Evolutionary conservation across 1,284 basidiomycete species (phyloP), one percentile per base, ranked within the genome.

Genomic region (Agaricales sp.): DNA sequence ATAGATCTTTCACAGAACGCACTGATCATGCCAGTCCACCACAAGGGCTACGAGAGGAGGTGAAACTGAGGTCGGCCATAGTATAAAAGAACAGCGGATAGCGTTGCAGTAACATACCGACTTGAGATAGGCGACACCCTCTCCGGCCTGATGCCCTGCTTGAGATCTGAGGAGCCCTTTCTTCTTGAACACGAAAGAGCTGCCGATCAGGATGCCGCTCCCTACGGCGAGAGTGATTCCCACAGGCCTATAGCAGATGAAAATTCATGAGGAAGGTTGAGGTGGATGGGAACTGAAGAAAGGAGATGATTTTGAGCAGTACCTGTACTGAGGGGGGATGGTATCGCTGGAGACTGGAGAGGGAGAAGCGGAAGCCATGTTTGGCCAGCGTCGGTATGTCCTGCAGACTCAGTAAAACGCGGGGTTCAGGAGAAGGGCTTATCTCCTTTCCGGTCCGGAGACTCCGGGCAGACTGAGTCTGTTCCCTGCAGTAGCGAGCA

Each of bases 101-200:
- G n/a, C 49, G 43, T 26, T 25, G 30, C 37, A 41, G 50, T 35
- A 18, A 73, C 84, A 62, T 60, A 87, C 84, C 65, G 82, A 87
- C 67, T 94, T 95, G 63, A 99, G 80, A 68, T 99, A 99, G 11
- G 79, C 90, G 53, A 96, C 92, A 44, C 94, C 94, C 62, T 98
- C 92, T 45, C 95, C 95, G 0, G 90, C 84, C 11, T 69, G 70
- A 69, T 71, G 72, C 58, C 75, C 80, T 56, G 77, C 74, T 68
- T 87, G 82, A 58, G 82, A 79, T 61, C 78, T 72, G 50, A 87
- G 64, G 19, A 92, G 69, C 13, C 91, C 92, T 62, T 90, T 95
- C 77, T 98, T 99, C 79, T 99, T 99, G 74, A 99, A 80, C 14
- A 92, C 90, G 66, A 92, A 94, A 58, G 85, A 87, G n/a, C 83